A percentile compares a stretch with the other conserved stretches of the same genome.
These are phyloP conservation scores for Rhodomyrtus psidioides DNA, from an alignment of 441 rosid genomes.

Conservation along the genomic window DNA sequence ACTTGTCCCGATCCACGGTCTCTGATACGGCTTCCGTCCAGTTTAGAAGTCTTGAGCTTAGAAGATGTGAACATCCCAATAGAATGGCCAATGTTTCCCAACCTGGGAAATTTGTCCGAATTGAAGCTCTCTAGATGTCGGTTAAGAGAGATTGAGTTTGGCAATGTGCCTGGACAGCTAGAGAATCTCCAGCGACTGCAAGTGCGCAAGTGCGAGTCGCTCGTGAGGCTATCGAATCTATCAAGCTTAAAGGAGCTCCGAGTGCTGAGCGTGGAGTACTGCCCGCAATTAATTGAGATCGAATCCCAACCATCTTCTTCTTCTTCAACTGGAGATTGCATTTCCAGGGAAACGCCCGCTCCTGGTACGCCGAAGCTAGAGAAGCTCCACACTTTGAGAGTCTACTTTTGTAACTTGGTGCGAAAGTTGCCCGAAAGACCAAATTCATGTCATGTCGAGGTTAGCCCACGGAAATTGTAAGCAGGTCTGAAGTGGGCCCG, in stretches of 20 bases:
- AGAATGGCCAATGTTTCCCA: background rate
- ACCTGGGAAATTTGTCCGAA: background rate
- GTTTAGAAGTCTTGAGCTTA: background rate
- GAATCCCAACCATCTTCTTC: background rate
- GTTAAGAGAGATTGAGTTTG: background rate
- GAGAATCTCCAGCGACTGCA: background rate
- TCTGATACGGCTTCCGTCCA: background rate
- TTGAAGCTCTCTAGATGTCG: fast-evolving
- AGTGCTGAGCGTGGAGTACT: too few relatives aligned
- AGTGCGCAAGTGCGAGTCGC: fast-evolving
- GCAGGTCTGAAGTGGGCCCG: too few relatives aligned
- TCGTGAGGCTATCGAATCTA: background rate
- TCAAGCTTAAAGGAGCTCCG: background rate
- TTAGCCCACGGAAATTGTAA: too few relatives aligned
- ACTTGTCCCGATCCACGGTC: background rate
- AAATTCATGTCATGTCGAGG: background rate
- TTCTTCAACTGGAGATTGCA: background rate
- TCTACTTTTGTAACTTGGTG: background rate
- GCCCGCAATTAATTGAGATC: background rate
- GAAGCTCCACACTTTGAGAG: background rate
- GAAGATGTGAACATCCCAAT: background rate
- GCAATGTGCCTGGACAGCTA: background rate
- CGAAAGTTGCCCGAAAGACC: background rate
- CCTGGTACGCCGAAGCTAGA: background rate
- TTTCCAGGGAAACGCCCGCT: background rate